Evolutionary conservation across 306 rosid genomes (phyloP), one percentile per base, ranked within the genome.

Genomic region (Dryas alaskensis): DNA sequence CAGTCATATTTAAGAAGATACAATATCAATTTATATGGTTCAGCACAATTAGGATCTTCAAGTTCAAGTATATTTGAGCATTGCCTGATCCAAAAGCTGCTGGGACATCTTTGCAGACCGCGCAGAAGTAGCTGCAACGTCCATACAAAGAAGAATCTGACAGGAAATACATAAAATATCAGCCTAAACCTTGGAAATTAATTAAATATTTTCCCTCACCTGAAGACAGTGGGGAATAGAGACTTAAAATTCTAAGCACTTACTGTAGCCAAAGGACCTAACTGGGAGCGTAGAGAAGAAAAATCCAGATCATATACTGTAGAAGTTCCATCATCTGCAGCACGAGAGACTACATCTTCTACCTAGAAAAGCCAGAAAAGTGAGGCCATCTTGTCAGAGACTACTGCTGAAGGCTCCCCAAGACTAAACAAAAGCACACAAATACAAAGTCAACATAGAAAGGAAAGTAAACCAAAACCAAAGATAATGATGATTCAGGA

Each of bases 131-230:
- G 96, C 86, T 59, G 98, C 98, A 78, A 88, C 88, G 69, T 94
- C 98, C 67, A 91, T 87, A 78, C 94, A 94, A 75, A 94, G 98
- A 86, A 94, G 98, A 89, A 94, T 91, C 98, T 94, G 83, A 44
- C 78, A 85, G 69, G 73, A 82, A 79, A 86, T 51, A 61, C 67
- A 72, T 66, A 70, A 52, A 73, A 76, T 52, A 73, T 83, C 82
- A 83, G 76, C 84, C 73, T 17, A 72, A 75, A 54, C 80, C 77
- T 49, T 65, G 60, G 60, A 46, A 77, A 63, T 73, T 44, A 73
- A 37, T 53, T 37, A 48, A 27, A 60, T 74, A 55, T 19, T 25
- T 58, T 42, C 72, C 60, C 22, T 43, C 63, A 69, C 55, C 27
- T 64, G 51, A 77, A 69, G 73, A 17, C 53, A 73, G 31, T 49